Percentiles rank a stretch among this genome's conserved stretches.
Evolutionary conservation across 2,329 filamentous ascomycete species (phyloP).

Genomic region (Ophiostoma ulmi): DNA sequence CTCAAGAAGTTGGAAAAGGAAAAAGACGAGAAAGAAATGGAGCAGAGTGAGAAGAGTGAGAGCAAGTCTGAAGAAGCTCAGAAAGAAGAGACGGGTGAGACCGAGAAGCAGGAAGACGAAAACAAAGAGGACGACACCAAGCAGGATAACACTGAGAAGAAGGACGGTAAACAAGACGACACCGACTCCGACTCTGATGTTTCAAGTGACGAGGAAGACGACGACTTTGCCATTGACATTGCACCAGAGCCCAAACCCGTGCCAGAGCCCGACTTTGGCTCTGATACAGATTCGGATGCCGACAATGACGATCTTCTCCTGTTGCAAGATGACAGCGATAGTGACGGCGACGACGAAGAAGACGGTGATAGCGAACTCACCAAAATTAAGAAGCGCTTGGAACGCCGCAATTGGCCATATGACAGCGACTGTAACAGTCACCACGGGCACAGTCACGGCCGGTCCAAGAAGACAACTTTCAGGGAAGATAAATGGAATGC

Average conservation of each 20-base stretch:
- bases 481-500: constrained; percentile 21
- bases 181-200: constrained; percentile 10
- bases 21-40: neutral
- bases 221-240: constrained; percentile 7
- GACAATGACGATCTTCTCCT: constrained; percentile 6
- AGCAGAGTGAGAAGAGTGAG: neutral
- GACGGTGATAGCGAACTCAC: constrained; percentile 11
- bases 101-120: neutral
- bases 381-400: neutral
- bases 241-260: constrained; percentile 13
- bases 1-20: constrained; percentile 26
- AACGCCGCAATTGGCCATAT: neutral
- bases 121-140: neutral
- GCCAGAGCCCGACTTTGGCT: constrained; percentile 22
- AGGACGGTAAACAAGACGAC: neutral
- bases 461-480: neutral
- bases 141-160: neutral
- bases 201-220: neutral
- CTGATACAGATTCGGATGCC: neutral
- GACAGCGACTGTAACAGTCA: neutral
- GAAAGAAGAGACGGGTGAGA: neutral
- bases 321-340: constrained; percentile 8
- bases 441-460: neutral
- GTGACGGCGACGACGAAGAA: constrained; percentile 12
- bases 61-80: neutral